Evolutionary conservation across 1,284 basidiomycete species (phyloP).

Genomic region (Rhodotorula sp.): DNA sequence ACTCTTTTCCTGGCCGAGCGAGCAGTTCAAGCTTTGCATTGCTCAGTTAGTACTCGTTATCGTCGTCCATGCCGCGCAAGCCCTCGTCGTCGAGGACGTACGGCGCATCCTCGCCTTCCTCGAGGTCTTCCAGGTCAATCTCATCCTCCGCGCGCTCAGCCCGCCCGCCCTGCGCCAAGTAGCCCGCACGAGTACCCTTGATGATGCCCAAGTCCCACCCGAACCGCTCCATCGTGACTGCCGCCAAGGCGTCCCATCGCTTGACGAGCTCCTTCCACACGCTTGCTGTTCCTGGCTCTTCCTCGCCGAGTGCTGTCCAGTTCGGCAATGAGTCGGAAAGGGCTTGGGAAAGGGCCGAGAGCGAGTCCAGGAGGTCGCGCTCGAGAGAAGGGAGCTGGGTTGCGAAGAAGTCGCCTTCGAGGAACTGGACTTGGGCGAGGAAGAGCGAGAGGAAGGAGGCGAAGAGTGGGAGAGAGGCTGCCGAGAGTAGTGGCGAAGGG

Average conservation of each 20-base stretch:
- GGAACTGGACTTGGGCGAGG: constrained; percentile 45
- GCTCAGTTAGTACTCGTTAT: background rate
- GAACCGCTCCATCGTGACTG: constrained; percentile 32
- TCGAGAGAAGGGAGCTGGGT: constrained; percentile 53
- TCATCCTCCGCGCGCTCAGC: constrained; percentile 24
- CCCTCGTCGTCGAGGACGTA: constrained; percentile 39
- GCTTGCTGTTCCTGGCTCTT: background rate
- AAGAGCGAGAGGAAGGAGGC: constrained; percentile 45
- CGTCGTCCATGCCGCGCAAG: background rate
- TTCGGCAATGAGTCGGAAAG: constrained; percentile 33
- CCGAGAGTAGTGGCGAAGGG: constrained; percentile 10
- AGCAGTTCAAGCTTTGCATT: background rate
- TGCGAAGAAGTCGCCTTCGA: constrained; percentile 50
- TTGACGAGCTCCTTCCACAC: constrained; percentile 26
- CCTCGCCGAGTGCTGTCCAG: constrained; percentile 8
- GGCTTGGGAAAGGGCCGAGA: constrained; percentile 45
- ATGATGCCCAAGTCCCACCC: constrained; percentile 42
- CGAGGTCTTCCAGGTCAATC: constrained; percentile 42
- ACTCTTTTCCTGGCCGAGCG: no score
- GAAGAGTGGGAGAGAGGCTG: constrained; percentile 4
- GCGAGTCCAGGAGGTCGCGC: constrained; percentile 47
- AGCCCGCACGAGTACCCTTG: constrained; percentile 22
- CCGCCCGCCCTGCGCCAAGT: constrained; percentile 5
- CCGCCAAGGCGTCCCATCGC: constrained; percentile 36
- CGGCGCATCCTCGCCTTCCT: constrained; percentile 45